Base-by-base conservation (phyloP, 75 land plant genomes). In the Pinus tabuliformis region DNA sequence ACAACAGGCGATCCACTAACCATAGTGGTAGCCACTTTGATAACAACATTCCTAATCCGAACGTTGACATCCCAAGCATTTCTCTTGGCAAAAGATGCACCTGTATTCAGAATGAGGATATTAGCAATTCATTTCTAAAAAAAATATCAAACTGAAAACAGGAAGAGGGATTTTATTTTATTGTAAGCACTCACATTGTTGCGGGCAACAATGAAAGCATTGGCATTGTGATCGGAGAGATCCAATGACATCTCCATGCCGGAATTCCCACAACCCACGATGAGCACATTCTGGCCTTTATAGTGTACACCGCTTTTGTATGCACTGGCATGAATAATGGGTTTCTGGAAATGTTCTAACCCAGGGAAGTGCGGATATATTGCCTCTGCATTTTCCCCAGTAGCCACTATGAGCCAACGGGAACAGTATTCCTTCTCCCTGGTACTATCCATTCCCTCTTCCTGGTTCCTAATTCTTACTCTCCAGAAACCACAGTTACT, bases 1-100 rank as follows among this genome's bases (percentile, higher is more conserved):
- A 70, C 58, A 93, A 59, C 60, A 93, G 64, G 3, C 73, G 61
- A 59, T 93, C 96, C 54, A 91, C 91, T 49, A 90, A 62, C 75
- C 85, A 73, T 1, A 93, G 74, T 26, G 96, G 92, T 21, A 93
- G 75, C 85, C 87, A 79, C 76, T 89, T 91, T 14, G 86, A 77
- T 61, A 93, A 59, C 79, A 85, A 78, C 94, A 91, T 91, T 26
- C 92, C 86, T 73, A 93, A 42, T 56, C 83, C 88, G 59, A 93
- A 93, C 58, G 92, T 91, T 21, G 90, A 88, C 62, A 26, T 79
- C 42, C 96, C 96, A 63, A 91, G 82, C 80, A 93, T 88, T 75
- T 89, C 94, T 74, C 89, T 75, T 59, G 96, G 96, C 56, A 93
- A 82, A 15, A 93, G 73, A 76, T 93, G 94, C 22, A 91, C 89